Conservation (phyloP, 192 early-diverging fungal species). For the Coemansia sp. region DNA sequence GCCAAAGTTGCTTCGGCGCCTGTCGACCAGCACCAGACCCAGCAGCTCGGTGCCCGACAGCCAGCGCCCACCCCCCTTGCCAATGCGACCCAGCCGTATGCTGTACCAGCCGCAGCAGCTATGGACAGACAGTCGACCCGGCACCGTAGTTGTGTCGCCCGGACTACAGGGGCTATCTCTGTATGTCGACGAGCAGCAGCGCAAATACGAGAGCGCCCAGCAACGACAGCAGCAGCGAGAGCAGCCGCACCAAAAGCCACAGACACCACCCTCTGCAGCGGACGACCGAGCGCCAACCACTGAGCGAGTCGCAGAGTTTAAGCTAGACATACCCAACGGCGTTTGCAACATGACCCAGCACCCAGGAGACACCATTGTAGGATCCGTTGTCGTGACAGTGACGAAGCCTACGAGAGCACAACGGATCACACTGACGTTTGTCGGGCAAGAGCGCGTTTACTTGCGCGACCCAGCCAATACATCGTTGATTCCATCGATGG, state of each 20-base stretch:
- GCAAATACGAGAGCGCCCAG: conserved; percentile 1
- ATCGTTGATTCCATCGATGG: conserved; percentile 6
- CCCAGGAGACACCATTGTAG: conserved; percentile 26
- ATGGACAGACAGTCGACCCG: conserved; percentile 3
- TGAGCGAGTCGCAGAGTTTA: conserved; percentile 39
- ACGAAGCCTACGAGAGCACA: conserved; percentile 34
- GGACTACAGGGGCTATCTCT: conserved; percentile 15
- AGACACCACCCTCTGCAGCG: background rate
- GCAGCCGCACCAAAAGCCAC: conserved; percentile 6
- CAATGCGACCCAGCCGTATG: conserved; percentile 14
- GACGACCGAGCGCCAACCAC: conserved; percentile 38
- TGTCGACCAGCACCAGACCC: conserved; percentile 11
- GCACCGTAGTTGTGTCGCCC: background rate
- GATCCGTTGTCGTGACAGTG: conserved; percentile 37
- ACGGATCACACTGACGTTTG: conserved; percentile 25
- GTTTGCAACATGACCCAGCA: conserved; percentile 41
- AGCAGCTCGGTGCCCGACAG: background rate
- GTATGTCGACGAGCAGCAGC: conserved; percentile 19
- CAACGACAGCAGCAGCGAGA: background rate
- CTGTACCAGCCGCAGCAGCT: conserved; percentile 30
- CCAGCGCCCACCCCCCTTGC: conserved; percentile 3
- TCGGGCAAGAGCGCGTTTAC: conserved; percentile 35
- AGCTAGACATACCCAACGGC: conserved; percentile 37
- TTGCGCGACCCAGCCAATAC: conserved; percentile 11
- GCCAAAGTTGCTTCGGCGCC: conserved; percentile 31